Conservation (phyloP, 78 protist genomes). For the Dictyostelium intermedium region DNA sequence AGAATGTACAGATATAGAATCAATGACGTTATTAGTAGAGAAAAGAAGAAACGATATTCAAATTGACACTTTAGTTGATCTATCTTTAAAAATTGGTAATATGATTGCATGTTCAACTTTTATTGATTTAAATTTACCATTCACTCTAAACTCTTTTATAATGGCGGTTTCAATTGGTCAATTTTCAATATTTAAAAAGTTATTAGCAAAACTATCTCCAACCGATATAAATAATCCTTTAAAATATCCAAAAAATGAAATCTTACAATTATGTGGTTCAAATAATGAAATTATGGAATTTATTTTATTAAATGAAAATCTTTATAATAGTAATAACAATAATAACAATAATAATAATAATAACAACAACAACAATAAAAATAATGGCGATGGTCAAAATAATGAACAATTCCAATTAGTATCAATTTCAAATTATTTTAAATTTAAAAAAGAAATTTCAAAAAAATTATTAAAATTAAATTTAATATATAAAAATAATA, state of each 20-base stretch:
- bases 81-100: neutral
- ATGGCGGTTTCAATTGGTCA: neutral
- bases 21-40: neutral
- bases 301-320: neutral
- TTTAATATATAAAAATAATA: neutral
- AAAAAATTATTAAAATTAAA: neutral
- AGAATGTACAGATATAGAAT: neutral
- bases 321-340: neutral
- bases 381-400: too few relatives aligned
- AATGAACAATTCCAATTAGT: neutral
- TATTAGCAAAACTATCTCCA: neutral
- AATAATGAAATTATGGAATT: neutral
- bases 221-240: neutral
- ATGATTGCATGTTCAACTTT: neutral
- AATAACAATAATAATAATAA: too few relatives aligned
- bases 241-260: neutral
- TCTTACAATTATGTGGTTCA: neutral
- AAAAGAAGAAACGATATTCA: neutral
- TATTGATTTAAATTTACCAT: neutral
- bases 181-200: neutral
- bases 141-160: neutral
- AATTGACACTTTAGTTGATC: neutral
- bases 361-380: too few relatives aligned
- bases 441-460: neutral
- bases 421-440: neutral